Evolutionary conservation across 768 basidiomycete species (phyloP).

Genomic region (Terana coerulea): DNA sequence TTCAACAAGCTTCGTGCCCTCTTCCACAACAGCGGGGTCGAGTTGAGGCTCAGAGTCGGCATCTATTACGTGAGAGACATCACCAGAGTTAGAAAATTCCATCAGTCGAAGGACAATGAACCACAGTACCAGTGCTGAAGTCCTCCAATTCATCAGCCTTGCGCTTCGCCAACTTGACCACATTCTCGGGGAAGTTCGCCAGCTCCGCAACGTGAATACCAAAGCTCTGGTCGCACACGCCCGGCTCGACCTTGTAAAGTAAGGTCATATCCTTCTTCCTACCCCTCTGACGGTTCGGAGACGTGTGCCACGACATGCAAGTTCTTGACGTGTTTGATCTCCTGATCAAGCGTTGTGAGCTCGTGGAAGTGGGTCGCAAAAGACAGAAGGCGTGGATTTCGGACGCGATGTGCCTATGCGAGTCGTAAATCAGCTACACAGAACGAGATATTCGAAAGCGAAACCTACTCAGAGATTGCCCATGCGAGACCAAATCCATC

Average conservation of each 20-base stretch:
- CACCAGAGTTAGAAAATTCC: conserved; percentile 17
- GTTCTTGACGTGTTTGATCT: conserved; percentile 86
- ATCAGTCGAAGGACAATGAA: neutral
- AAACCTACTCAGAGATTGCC: conserved; percentile 92
- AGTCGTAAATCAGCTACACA: neutral
- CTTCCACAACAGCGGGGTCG: conserved; percentile 59
- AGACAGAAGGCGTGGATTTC: conserved; percentile 91
- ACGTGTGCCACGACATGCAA: conserved; percentile 96
- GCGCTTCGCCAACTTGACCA: conserved; percentile 86
- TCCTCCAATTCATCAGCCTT: conserved; percentile 93
- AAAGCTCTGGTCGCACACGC: conserved; percentile 94
- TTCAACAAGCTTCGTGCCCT: conserved; percentile 80
- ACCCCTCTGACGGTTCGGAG: conserved; percentile 31
- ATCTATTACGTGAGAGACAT: conserved; percentile 28
- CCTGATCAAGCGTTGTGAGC: conserved; percentile 85
- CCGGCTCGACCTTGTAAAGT: conserved; percentile 72
- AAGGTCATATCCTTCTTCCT: conserved; percentile 77
- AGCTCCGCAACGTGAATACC: conserved; percentile 97
- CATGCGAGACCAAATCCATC: conserved; percentile 98
- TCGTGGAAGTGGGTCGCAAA: conserved; percentile 98
- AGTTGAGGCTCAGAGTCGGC: conserved; percentile 38
- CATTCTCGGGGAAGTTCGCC: conserved; percentile 96
- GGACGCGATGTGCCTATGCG: conserved; percentile 81
- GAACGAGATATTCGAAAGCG: neutral
- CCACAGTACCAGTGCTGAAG: conserved; percentile 52